phyloP scores from a whole-genome alignment of 2,329 filamentous ascomycete species.

The Drechslerella coelobrocha region DNA sequence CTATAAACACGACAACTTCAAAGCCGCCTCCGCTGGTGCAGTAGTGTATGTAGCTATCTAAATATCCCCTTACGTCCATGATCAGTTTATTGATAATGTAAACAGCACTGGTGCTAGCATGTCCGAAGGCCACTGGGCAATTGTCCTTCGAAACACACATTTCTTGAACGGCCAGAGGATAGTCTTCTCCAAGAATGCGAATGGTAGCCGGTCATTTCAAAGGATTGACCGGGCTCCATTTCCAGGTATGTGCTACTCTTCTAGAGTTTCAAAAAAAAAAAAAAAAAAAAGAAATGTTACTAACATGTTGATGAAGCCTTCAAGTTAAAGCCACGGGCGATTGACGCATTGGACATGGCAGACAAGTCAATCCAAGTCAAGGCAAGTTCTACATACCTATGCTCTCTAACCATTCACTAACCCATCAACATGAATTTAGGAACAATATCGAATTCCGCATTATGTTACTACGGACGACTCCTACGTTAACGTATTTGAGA shows the following conservation, averaged over 20 bases:
- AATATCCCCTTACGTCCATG: no score
- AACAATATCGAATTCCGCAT: slow-evolving; percentile 22
- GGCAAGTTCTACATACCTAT: no score
- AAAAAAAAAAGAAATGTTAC: no score
- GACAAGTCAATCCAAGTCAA: not conserved
- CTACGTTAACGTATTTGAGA: slow-evolving; percentile 50
- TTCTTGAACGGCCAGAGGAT: slow-evolving; percentile 20
- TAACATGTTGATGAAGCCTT: slow-evolving; percentile 3
- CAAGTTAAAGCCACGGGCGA: slow-evolving; percentile 8
- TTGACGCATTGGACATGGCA: slow-evolving; percentile 5
- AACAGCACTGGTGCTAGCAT: slow-evolving; percentile 8
- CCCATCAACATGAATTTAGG: no score
- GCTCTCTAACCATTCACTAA: no score
- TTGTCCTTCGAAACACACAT: slow-evolving; percentile 12
- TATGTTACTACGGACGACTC: slow-evolving; percentile 47
- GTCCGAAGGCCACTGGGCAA: slow-evolving; percentile 18
- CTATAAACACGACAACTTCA: slow-evolving; percentile 14
- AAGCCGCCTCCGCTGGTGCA: slow-evolving; percentile 7
- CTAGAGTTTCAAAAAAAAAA: not conserved
- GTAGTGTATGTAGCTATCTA: slow-evolving; percentile 21
- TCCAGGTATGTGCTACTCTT: slow-evolving; percentile 2
- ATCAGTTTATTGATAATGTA: not conserved
- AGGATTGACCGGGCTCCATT: slow-evolving; percentile 19
- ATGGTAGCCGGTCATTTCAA: slow-evolving; percentile 10
- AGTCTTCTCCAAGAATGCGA: slow-evolving; percentile 15